Evolutionary conservation across 208 protist species (phyloP), one percentile per base, ranked within the genome.

Genomic region (Acanthamoeba quina): DNA sequence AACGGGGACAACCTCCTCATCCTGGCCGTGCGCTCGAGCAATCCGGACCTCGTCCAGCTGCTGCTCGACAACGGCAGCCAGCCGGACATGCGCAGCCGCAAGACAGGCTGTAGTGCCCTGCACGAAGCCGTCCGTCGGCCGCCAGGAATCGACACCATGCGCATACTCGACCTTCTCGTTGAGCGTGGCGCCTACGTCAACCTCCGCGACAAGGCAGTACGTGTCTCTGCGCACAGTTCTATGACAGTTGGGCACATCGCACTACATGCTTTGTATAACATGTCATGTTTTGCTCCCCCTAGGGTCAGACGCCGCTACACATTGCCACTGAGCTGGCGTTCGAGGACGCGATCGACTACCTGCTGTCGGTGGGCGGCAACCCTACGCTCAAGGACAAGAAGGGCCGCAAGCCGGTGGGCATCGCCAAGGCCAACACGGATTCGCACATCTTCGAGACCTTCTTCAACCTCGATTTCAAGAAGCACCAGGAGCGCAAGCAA

Each of bases 241-340:
- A n/a, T n/a, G n/a, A n/a, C n/a, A n/a, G n/a, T n/a, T n/a, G n/a
- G n/a, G n/a, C n/a, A n/a, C n/a, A 37, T 37, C 37, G 37, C 37
- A n/a, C 37, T 3, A 37, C 37, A 0, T 37, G 37, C 37, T 37
- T 37, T 64, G 15, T 34, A 21, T 80, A 5, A 31, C 11, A 0
- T 31, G n/a, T 5, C 2, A 37, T 80, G 9, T 80, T 10, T 80
- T 80, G 15, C 11, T 19, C 29, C n/a, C 24, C 24, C 49, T 34
- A 86, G 80, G 80, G 80, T 49, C 56, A n/a, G 17, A 89, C 80
- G 10, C 80, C 80, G 37, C 80, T 89, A 5, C 80, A 89, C 56
- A 44, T 66, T 0, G 80, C 80, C n/a, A 66, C 56, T 0, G 47
- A 89, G 52, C 9, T 37, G 15, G 41, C 15, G 5, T 66, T 49